Percentiles rank a stretch among this genome's conserved stretches.
These are phyloP conservation scores for Filosporella fistucella DNA, from an alignment of 495 filamentous ascomycete genomes.

Conservation along the genomic window DNA sequence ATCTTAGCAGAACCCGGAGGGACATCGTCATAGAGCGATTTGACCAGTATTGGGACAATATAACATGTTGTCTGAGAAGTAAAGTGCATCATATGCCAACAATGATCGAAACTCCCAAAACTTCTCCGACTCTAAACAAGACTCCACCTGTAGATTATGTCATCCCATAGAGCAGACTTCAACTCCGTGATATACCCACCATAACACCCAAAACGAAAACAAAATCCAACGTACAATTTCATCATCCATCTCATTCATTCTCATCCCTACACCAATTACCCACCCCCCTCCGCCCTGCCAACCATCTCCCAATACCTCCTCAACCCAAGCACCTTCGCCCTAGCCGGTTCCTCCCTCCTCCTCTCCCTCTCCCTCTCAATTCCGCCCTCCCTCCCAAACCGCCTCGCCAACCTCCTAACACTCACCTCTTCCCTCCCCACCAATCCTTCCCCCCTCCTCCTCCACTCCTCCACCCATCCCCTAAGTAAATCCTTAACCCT, in stretches of 20 bases:
- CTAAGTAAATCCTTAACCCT: conserved; percentile 49
- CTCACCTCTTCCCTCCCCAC: neutral
- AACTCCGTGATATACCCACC: too few relatives aligned
- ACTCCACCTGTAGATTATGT: too few relatives aligned
- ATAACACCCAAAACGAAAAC: too few relatives aligned
- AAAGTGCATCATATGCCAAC: too few relatives aligned
- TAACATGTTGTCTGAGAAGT: too few relatives aligned
- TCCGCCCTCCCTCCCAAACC: conserved; percentile 14
- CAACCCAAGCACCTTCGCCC: conserved; percentile 24
- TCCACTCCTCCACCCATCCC: conserved; percentile 41
- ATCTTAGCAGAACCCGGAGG: too few relatives aligned
- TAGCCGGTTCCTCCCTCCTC: conserved; percentile 17
- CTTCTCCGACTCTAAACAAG: too few relatives aligned
- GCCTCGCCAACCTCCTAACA: conserved; percentile 20
- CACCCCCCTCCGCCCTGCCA: conserved; percentile 12
- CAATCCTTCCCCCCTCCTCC: conserved; percentile 10
- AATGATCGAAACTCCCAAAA: too few relatives aligned
- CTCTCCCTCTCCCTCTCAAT: neutral
- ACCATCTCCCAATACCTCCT: conserved; percentile 25
- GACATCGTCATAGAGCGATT: too few relatives aligned
- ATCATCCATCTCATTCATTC: neutral
- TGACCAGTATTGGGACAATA: too few relatives aligned
- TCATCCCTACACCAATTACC: neutral
- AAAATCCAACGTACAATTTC: too few relatives aligned
- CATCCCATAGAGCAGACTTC: too few relatives aligned